Evolutionary conservation across 176 grass and related monocot species (phyloP), one percentile per base, ranked within the genome.

Genomic region (Otatea glauca): DNA sequence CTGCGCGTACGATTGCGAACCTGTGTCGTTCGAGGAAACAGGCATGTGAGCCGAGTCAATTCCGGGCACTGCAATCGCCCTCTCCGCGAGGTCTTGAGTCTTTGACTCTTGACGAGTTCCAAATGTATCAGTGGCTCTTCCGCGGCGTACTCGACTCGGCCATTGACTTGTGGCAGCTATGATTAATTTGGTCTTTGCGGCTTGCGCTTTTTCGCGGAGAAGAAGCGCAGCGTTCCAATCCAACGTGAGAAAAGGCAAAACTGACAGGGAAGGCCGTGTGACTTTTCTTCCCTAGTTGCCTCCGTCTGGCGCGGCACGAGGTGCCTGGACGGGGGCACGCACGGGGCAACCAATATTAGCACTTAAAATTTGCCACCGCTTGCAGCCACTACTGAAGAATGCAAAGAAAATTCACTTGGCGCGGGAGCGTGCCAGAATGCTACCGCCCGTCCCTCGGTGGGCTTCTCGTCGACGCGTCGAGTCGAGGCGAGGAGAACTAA

Each of bases 81-180:
- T 35, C 18, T 54, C 49, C 49, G 27, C 29, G 29, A 74, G 81
- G 81, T 62, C 70, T 50, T 49, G 68, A 82, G 53, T 45, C 17
- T 45, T 50, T 49, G 68, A 82, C 68, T 45, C 17, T 45, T 49
- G 81, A 74, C 66, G 9, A 5, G 16, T 71, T 82, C 66, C 51
- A 12, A 10, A 12, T 21, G 15, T 56, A 16, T 5, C 2, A 27
- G 51, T 61, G 81, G 55, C 81, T 73, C 13, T 23, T 0, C n/a
- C 27, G 50, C 35, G 15, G 25, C 54, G 54, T 72, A 7, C 67
- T 60, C 80, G 0, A 1, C 67, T 9, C 80, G 80, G 17, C 9
- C 38, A 5, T 65, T 47, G 60, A 12, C 16, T 48, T 0, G 24
- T 1, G 23, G 16, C 42, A 7, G 76, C 41, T 1, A 4, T 1